Conservation (phyloP, 495 filamentous ascomycete genomes). For the Extremus antarcticus region DNA sequence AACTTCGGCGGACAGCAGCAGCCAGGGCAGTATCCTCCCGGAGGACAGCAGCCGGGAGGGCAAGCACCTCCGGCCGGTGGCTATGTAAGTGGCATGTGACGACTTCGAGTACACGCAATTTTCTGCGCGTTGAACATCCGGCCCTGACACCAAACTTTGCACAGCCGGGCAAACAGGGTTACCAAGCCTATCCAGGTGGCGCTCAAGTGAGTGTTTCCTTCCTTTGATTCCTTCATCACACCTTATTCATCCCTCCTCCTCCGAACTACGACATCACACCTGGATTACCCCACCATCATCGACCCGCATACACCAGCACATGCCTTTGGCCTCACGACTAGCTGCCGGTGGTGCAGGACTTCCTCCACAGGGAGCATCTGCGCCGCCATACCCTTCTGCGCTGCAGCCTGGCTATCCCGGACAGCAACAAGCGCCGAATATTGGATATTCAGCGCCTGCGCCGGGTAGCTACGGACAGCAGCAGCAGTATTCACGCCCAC, state of each 20-base stretch:
- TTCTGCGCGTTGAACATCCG: neutral
- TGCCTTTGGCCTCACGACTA: slow-evolving; percentile 14
- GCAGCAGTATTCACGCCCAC: slow-evolving; percentile 16
- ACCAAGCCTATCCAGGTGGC: slow-evolving; percentile 22
- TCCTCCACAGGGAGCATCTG: neutral
- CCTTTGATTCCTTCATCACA: neutral
- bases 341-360: slow-evolving; percentile 6
- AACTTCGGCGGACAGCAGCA: neutral
- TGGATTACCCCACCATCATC: neutral
- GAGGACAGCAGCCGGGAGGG: slow-evolving; percentile 12
- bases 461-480: slow-evolving; percentile 10
- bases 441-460: slow-evolving; percentile 8
- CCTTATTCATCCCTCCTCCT: neutral
- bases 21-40: slow-evolving; percentile 13
- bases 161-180: slow-evolving; percentile 20
- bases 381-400: slow-evolving; percentile 10
- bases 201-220: slow-evolving; percentile 7
- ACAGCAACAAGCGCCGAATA: slow-evolving; percentile 8
- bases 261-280: neutral
- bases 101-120: neutral
- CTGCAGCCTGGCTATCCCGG: slow-evolving; percentile 16
- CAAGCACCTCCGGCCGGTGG: neutral
- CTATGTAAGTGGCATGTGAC: slow-evolving; percentile 12
- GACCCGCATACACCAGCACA: slow-evolving; percentile 4
- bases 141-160: neutral